Percentiles rank a stretch among this genome's conserved stretches.
phyloP scores from a whole-genome alignment of 2,329 filamentous ascomycete species.

The Thelonectria olida region DNA sequence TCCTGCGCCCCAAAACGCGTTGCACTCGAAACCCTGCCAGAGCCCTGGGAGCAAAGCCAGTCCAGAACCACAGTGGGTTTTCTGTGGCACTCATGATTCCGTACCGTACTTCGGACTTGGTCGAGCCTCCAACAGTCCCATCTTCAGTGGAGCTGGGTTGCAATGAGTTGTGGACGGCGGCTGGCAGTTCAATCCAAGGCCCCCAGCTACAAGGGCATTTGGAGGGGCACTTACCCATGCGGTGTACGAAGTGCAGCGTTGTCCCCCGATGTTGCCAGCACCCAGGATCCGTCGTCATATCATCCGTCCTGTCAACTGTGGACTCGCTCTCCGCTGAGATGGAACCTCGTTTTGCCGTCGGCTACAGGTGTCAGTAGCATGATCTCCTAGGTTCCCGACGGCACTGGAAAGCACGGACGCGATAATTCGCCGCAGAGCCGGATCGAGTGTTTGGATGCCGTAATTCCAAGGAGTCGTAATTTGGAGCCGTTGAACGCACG shows the following conservation, averaged over 20 bases:
- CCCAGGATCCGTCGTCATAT: conserved; percentile 5
- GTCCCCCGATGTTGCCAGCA: conserved; percentile 3
- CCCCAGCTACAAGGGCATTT: background rate
- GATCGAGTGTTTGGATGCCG: too few relatives aligned
- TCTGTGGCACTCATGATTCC: background rate
- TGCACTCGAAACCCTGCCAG: background rate
- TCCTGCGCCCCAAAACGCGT: background rate
- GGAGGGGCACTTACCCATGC: background rate
- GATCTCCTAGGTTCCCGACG: background rate
- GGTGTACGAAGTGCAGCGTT: too few relatives aligned
- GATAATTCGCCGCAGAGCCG: too few relatives aligned
- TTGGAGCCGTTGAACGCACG: too few relatives aligned
- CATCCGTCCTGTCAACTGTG: conserved; percentile 6
- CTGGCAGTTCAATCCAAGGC: background rate
- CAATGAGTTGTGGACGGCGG: background rate
- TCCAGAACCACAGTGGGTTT: conserved; percentile 4
- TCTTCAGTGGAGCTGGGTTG: conserved; percentile 8
- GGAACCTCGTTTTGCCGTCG: conserved; percentile 1
- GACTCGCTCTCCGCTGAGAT: conserved; percentile 12
- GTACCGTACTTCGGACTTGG: too few relatives aligned
- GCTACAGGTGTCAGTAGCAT: background rate
- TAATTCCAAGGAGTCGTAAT: too few relatives aligned
- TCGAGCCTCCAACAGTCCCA: background rate
- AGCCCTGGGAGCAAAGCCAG: background rate
- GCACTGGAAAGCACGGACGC: conserved; percentile 1